A percentile compares a stretch with the other conserved stretches of the same genome.
Evolutionary conservation across 768 basidiomycete genomes (phyloP).

Genomic region (Tricholoma sp.): DNA sequence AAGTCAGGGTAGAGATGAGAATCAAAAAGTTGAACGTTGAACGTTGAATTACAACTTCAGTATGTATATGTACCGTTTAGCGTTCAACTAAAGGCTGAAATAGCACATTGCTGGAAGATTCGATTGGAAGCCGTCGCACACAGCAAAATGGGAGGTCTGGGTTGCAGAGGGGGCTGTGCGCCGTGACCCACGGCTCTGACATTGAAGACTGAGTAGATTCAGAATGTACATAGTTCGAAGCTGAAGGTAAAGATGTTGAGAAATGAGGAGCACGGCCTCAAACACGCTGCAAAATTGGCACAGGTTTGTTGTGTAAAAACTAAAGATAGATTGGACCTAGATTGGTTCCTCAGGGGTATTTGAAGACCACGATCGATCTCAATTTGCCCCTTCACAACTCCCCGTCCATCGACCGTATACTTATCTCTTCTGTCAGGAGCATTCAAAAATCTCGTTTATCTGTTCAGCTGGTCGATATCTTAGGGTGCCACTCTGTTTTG

Average conservation of each 20-base stretch:
- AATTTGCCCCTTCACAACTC: neutral
- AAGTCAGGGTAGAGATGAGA: too few species aligned
- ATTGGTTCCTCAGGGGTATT: neutral
- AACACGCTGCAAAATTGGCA: constrained; percentile 4
- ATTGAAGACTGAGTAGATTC: too few species aligned
- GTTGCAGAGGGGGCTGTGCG: neutral
- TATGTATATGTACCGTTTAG: too few species aligned
- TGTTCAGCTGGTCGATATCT: neutral
- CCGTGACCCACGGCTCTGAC: neutral
- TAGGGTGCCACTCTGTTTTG: too few species aligned
- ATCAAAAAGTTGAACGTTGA: too few species aligned
- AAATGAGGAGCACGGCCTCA: neutral
- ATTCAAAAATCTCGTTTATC: too few species aligned
- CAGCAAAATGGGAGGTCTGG: neutral
- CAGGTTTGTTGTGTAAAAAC: constrained; percentile 1
- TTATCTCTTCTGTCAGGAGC: too few species aligned
- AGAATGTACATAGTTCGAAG: too few species aligned
- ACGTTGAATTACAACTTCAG: too few species aligned
- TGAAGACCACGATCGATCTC: constrained; percentile 4
- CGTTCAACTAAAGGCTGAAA: too few species aligned
- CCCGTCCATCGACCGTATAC: neutral
- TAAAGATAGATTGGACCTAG: constrained; percentile 5
- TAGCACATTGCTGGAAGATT: too few species aligned
- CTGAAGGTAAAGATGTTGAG: neutral
- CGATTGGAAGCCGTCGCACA: too few species aligned